Evolutionary conservation across 2,329 filamentous ascomycete genomes (phyloP).

Genomic region (Didymella keratinophila): DNA sequence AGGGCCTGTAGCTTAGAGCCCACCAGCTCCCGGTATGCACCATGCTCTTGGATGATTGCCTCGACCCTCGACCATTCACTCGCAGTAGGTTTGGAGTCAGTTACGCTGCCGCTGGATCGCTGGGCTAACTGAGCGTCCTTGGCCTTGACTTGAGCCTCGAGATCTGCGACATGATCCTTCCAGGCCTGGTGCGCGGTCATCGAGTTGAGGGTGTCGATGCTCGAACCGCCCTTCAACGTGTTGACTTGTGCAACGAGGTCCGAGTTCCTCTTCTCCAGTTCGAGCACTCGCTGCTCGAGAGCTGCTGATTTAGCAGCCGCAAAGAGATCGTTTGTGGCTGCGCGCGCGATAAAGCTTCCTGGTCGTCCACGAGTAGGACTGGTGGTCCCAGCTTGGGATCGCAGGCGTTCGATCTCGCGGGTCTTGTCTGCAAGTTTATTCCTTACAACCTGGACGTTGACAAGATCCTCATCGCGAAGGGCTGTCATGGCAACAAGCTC

Average conservation of each 20-base stretch:
- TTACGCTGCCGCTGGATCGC: conserved; percentile 21
- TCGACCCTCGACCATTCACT: conserved; percentile 49
- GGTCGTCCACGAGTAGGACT: conserved; percentile 42
- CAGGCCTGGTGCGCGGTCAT: conserved; percentile 48
- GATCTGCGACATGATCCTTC: conserved; percentile 42
- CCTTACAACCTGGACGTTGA: conserved; percentile 51
- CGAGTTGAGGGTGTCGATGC: conserved; percentile 45
- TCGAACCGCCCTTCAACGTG: conserved; percentile 36
- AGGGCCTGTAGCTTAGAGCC: conserved; percentile 49
- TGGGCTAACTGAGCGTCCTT: conserved; percentile 43
- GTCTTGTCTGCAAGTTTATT: conserved; percentile 53
- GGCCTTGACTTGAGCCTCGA: conserved; percentile 41
- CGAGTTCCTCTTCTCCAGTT: conserved; percentile 52
- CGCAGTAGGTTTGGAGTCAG: conserved; percentile 9
- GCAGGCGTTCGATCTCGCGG: conserved; percentile 44
- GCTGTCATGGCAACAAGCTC: conserved; percentile 51
- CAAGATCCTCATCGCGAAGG: conserved; percentile 54
- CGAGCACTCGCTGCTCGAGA: conserved; percentile 53
- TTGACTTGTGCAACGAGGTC: conserved; percentile 46
- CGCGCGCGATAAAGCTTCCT: conserved; percentile 44
- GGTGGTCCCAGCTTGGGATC: conserved; percentile 31
- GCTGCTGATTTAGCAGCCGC: conserved; percentile 53
- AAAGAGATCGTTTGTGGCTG: conserved; percentile 52
- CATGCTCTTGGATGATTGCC: conserved; percentile 51
- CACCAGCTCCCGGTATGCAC: conserved; percentile 49